Conservation (phyloP, 2,329 filamentous ascomycete genomes). For the Incumbomyces lentus region DNA sequence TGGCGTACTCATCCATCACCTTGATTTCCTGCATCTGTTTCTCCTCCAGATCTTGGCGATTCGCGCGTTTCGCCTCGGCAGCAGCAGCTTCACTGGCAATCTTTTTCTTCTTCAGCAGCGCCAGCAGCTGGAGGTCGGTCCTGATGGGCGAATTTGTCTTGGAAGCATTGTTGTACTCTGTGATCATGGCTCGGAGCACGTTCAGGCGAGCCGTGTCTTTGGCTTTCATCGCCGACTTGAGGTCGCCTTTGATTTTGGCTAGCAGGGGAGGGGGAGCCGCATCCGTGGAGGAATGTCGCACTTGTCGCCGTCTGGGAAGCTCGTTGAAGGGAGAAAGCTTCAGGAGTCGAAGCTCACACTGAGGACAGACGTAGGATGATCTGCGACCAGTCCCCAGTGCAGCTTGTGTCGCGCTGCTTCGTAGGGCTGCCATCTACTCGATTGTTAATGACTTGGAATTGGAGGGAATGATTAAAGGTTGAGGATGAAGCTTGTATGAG, state of each 20-base stretch:
- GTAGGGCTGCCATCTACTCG: constrained; percentile 2
- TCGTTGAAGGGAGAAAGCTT: constrained; percentile 1
- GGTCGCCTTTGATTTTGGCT: constrained; percentile 34
- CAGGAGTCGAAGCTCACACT: constrained; percentile 7
- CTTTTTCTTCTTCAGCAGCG: constrained; percentile 36
- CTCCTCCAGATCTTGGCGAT: constrained; percentile 34
- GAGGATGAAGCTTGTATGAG: too few relatives aligned
- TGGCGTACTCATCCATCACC: constrained; percentile 36
- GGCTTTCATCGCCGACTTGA: constrained; percentile 40
- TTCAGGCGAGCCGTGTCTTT: constrained; percentile 39
- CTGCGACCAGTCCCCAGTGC: background rate
- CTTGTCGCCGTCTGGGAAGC: background rate
- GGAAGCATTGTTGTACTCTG: constrained; percentile 40
- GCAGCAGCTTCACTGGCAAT: constrained; percentile 29
- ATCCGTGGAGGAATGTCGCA: constrained; percentile 26
- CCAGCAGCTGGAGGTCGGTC: constrained; percentile 37
- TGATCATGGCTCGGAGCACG: constrained; percentile 39
- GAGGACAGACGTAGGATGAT: constrained; percentile 9
- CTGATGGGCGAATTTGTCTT: constrained; percentile 36
- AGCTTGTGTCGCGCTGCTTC: background rate
- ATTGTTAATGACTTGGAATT: too few relatives aligned
- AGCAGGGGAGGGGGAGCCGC: constrained; percentile 33
- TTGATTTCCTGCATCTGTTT: constrained; percentile 35
- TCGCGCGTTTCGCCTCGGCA: constrained; percentile 31
- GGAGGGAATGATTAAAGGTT: too few relatives aligned